phyloP scores from a whole-genome alignment of 2,329 filamentous ascomycete genomes.

The Ophiostoma tasmaniense region DNA sequence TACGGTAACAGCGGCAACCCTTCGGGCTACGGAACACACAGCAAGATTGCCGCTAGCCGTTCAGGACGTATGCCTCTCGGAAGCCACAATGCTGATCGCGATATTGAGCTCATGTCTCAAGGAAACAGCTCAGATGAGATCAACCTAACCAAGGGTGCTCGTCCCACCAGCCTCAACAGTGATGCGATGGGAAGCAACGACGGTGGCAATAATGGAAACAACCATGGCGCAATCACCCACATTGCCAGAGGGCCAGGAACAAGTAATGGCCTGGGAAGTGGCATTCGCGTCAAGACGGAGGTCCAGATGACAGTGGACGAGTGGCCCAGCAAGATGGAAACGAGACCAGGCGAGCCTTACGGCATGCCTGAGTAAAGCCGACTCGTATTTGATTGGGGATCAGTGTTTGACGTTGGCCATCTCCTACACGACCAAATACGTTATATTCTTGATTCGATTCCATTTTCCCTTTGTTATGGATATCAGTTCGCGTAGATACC shows the following conservation, averaged over 20 bases:
- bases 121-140: slow-evolving; percentile 18
- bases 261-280: not conserved
- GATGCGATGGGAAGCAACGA: slow-evolving; percentile 7
- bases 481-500: not conserved
- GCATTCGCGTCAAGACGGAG: slow-evolving; percentile 17
- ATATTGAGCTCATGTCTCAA: slow-evolving; percentile 18
- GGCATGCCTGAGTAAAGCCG: slow-evolving; percentile 4
- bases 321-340: not conserved
- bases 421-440: not conserved
- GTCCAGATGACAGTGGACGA: slow-evolving; percentile 17
- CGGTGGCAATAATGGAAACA: not conserved
- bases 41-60: slow-evolving; percentile 16
- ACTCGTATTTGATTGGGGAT: not conserved
- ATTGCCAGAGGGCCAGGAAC: not conserved
- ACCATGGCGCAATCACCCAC: not conserved
- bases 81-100: slow-evolving; percentile 15
- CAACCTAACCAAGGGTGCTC: slow-evolving; percentile 16
- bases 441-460: not conserved
- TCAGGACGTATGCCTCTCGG: slow-evolving; percentile 14
- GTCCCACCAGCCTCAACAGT: slow-evolving; percentile 9
- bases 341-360: slow-evolving; percentile 9
- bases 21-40: slow-evolving; percentile 14
- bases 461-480: not conserved
- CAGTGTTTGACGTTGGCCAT: not conserved
- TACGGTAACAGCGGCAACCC: not conserved